Conservation (phyloP, 2,329 filamentous ascomycete species). For the Harringtonia lauricola region DNA sequence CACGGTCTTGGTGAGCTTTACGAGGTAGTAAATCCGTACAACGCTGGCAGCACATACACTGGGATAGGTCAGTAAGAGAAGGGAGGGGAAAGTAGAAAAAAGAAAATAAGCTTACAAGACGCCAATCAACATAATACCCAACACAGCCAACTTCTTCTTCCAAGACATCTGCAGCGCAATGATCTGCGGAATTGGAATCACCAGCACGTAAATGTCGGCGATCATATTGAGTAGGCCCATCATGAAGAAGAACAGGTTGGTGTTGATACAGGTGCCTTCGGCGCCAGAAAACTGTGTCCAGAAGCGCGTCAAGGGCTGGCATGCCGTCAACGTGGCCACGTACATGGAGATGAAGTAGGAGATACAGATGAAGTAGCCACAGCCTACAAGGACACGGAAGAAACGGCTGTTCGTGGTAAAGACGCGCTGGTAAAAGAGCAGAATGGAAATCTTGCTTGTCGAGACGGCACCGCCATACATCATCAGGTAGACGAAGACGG, state of each 20-base stretch:
- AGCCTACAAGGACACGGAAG: background rate
- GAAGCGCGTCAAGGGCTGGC: background rate
- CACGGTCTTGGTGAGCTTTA: background rate
- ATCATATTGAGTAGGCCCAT: background rate
- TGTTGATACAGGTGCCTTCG: background rate
- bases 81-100: no score
- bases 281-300: background rate
- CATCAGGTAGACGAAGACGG: background rate
- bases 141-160: background rate
- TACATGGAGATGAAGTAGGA: background rate
- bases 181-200: background rate
- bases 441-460: background rate
- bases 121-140: background rate
- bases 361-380: background rate
- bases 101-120: background rate
- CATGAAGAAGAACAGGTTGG: background rate
- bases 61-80: background rate
- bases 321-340: background rate
- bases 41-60: background rate
- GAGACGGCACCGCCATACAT: background rate
- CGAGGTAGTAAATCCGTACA: background rate
- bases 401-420: background rate
- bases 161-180: background rate
- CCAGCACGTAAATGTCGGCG: background rate
- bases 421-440: constrained; percentile 2